phyloP scores from a whole-genome alignment of 805 yeast genomes.

The Ogataea ramenticola region DNA sequence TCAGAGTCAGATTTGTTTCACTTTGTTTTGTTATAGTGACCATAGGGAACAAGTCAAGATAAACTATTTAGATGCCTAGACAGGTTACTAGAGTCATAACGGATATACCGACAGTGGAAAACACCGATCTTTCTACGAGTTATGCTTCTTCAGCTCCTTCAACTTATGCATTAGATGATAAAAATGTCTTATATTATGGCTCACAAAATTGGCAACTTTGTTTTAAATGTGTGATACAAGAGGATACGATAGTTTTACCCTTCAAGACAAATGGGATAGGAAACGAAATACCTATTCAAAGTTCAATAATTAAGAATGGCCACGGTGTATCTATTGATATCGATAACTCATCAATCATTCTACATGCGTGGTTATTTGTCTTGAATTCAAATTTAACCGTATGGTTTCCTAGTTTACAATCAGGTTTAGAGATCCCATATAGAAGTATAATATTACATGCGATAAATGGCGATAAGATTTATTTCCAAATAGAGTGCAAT shows the following conservation, averaged over 20 bases:
- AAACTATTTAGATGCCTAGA: not conserved
- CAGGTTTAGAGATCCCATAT: constrained; percentile 11
- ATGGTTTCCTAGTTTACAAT: constrained; percentile 3
- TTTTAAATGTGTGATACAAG: not conserved
- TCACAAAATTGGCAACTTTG: constrained; percentile 14
- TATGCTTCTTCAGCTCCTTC: constrained; percentile 34
- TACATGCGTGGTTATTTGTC: constrained; percentile 4
- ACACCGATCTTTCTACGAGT: constrained; percentile 28
- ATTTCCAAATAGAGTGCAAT: constrained; percentile 9
- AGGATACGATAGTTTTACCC: not conserved
- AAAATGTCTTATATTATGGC: constrained; percentile 34
- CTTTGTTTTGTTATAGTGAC: too few species aligned
- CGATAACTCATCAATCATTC: not conserved
- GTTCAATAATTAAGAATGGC: not conserved
- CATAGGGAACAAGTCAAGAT: too few species aligned
- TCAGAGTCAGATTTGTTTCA: too few species aligned
- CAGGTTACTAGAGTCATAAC: not conserved
- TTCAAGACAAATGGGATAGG: not conserved
- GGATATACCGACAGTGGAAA: constrained; percentile 32
- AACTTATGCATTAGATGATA: constrained; percentile 30
- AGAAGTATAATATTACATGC: constrained; percentile 9
- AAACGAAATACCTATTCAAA: not conserved
- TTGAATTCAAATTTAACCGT: constrained; percentile 8
- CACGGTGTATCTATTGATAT: not conserved
- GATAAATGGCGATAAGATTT: constrained; percentile 3